Evolutionary conservation across 176 grass and related monocot species (phyloP).

Genomic region (Luzula sylvatica): DNA sequence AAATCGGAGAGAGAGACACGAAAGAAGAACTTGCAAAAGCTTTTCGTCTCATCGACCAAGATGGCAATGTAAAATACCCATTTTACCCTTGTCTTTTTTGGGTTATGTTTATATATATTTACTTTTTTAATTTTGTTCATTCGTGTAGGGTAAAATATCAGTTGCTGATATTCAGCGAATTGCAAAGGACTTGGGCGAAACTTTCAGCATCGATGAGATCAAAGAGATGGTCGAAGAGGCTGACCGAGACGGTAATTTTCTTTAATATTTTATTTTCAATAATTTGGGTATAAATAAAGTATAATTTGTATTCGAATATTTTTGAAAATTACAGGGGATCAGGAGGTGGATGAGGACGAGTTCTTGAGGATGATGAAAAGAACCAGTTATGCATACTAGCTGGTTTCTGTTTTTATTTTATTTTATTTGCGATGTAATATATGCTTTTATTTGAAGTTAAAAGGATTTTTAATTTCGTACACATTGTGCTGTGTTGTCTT

Average conservation of each 20-base stretch:
- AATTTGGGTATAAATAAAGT: not conserved
- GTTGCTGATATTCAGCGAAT: conserved; percentile 65
- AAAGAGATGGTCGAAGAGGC: conserved; percentile 80
- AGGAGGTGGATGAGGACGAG: conserved; percentile 70
- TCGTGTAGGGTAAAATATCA: conserved; percentile 72
- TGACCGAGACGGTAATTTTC: conserved; percentile 48
- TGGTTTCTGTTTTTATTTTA: no score
- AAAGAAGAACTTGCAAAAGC: conserved; percentile 88
- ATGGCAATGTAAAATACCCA: conserved; percentile 58
- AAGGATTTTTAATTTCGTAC: no score
- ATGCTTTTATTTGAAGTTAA: no score
- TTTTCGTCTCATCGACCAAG: conserved; percentile 77
- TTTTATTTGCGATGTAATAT: no score
- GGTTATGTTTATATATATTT: not conserved
- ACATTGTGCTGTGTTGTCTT: no score
- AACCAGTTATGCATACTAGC: conserved; percentile 60
- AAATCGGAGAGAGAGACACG: conserved; percentile 88
- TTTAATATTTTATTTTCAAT: not conserved
- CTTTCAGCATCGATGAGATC: conserved; percentile 70
- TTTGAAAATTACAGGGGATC: conserved; percentile 38
- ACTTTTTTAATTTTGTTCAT: not conserved
- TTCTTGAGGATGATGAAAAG: conserved; percentile 74
- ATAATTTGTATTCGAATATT: not conserved
- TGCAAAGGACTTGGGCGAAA: conserved; percentile 72
- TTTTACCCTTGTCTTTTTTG: not conserved